phyloP scores from a whole-genome alignment of 768 basidiomycete genomes.

The Russula lepida region DNA sequence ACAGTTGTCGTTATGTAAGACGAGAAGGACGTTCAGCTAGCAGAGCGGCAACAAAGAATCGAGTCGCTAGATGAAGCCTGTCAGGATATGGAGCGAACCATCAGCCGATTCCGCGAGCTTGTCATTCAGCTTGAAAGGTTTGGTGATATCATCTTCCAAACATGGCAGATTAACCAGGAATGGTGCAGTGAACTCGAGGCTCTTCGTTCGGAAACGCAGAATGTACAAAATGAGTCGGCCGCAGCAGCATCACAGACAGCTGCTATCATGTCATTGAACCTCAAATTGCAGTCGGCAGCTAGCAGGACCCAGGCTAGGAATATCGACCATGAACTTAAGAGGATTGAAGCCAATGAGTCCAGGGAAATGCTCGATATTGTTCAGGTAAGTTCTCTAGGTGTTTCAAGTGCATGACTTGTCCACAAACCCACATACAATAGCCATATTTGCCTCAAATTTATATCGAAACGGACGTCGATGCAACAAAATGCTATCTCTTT shows the following conservation, averaged over 20 bases:
- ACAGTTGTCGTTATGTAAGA: slow-evolving; percentile 37
- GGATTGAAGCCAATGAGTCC: slow-evolving; percentile 76
- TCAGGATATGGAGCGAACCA: slow-evolving; percentile 80
- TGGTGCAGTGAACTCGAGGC: slow-evolving; percentile 70
- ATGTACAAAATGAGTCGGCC: slow-evolving; percentile 74
- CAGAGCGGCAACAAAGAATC: slow-evolving; percentile 57
- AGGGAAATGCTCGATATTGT: slow-evolving; percentile 74
- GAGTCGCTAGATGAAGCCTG: slow-evolving; percentile 69
- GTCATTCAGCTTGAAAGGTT: slow-evolving; percentile 84
- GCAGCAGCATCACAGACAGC: slow-evolving; percentile 83
- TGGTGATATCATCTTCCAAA: slow-evolving; percentile 20
- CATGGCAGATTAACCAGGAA: background rate
- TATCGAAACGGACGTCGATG: slow-evolving; percentile 80
- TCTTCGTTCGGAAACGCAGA: slow-evolving; percentile 78
- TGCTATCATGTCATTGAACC: slow-evolving; percentile 88
- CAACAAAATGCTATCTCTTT: slow-evolving; percentile 84
- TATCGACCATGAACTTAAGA: slow-evolving; percentile 83
- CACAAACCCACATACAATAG: slow-evolving; percentile 31
- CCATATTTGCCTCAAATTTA: slow-evolving; percentile 90
- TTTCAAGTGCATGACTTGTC: background rate
- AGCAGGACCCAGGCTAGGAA: slow-evolving; percentile 84
- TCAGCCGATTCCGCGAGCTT: slow-evolving; percentile 86
- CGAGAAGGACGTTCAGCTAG: slow-evolving; percentile 58
- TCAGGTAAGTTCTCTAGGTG: slow-evolving; percentile 41
- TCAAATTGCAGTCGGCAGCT: slow-evolving; percentile 87